Evolutionary conservation across 2,329 filamentous ascomycete genomes (phyloP), one percentile per base, ranked within the genome.

Genomic region (Septoria linicola): DNA sequence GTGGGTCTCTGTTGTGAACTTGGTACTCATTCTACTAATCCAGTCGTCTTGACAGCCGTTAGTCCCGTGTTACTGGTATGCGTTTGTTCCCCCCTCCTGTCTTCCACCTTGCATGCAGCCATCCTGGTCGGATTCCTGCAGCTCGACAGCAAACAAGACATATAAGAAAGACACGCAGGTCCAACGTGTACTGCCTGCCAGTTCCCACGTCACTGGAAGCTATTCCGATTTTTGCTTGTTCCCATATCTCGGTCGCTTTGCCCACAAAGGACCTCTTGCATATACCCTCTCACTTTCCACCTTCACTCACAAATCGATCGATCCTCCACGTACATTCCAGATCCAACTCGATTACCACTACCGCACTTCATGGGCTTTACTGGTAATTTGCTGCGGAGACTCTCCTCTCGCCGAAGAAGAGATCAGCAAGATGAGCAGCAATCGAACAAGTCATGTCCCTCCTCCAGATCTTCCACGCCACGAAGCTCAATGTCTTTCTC

Each of bases 41-140:
- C 35, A 39, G 35, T 39, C 17, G 35, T 39, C 17, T 39, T 47
- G 44, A 47, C 35, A 47, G 35, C 35, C 25, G 36, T 31, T 6
- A 13, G 44, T 40, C 44, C 25, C 44, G 36, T 32, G 35, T 48
- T 21, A 48, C 44, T 48, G 44, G 44, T 48, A 48, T 41, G 44
- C 39, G 40, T 37, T 42, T 45, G 41, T 48, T 45, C 36, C 17
- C 21, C 34, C 32, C 40, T 30, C 47, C 34, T 45, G n/a, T 32
- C 34, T 43, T 36, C 37, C 49, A 20, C 49, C 43, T 37, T 41
- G 21, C 39, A 41, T 50, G 51, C 51, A 49, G 41, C 35, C 51
- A 50, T 50, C 51, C 51, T 42, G 39, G 51, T 37, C 45, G 46
- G 46, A 43, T 50, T 54, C 41, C 41, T 50, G 46, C 46, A 36